phyloP scores from a whole-genome alignment of 768 basidiomycete genomes.

The Phlebiopsis flavidoalba region DNA sequence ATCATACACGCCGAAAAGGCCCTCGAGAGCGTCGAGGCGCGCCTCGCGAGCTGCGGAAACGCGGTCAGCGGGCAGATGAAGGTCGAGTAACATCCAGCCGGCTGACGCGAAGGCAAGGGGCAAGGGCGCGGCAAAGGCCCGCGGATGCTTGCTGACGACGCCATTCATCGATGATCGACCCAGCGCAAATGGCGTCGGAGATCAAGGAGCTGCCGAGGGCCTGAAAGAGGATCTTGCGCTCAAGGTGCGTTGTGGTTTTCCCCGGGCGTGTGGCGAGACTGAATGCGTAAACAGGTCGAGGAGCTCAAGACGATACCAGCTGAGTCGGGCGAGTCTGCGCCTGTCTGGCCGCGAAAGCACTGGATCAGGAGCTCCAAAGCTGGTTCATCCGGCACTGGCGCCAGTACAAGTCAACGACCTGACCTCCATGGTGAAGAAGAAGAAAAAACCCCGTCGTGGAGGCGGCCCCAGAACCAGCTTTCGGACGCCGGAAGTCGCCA shows the following conservation, averaged over 20 bases:
- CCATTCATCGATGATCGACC: slow-evolving; percentile 61
- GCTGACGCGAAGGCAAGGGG: slow-evolving; percentile 63
- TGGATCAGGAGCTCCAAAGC: slow-evolving; percentile 69
- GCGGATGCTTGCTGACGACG: slow-evolving; percentile 42
- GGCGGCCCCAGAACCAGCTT: slow-evolving; percentile 16
- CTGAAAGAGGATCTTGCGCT: slow-evolving; percentile 77
- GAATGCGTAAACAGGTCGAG: slow-evolving; percentile 60
- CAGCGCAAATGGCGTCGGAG: slow-evolving; percentile 70
- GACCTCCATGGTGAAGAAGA: slow-evolving; percentile 87
- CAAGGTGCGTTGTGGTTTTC: slow-evolving; percentile 51
- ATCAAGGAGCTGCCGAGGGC: slow-evolving; percentile 71
- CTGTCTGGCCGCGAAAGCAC: slow-evolving; percentile 63
- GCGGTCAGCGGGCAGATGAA: slow-evolving; percentile 38
- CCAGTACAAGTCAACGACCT: slow-evolving; percentile 67
- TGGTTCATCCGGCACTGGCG: slow-evolving; percentile 28
- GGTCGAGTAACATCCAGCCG: slow-evolving; percentile 13
- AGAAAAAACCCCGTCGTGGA: slow-evolving; percentile 42
- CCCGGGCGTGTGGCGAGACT: background rate
- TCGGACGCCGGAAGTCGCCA: slow-evolving; percentile 15
- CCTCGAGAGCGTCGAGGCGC: slow-evolving; percentile 67
- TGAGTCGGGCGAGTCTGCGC: slow-evolving; percentile 53
- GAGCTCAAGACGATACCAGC: slow-evolving; percentile 82
- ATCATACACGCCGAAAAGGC: slow-evolving; percentile 79
- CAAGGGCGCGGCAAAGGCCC: slow-evolving; percentile 47
- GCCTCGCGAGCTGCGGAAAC: slow-evolving; percentile 56